phyloP scores from a whole-genome alignment of 1,284 basidiomycete species.

The Tilletia horrida region DNA sequence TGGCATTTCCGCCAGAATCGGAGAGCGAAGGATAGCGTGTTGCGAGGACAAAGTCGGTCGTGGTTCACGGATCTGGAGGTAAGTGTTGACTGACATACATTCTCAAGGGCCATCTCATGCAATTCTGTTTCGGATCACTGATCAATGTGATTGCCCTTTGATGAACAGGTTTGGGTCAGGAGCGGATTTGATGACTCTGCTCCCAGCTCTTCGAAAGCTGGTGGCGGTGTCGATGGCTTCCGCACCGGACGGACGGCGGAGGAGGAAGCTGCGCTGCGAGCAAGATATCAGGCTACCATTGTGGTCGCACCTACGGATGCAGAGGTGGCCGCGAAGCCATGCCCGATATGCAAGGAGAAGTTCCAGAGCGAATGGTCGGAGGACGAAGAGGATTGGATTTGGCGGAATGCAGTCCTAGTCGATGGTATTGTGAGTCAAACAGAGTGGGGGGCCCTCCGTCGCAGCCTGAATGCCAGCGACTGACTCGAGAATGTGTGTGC shows the following conservation, averaged over 20 bases:
- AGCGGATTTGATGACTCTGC: slow-evolving; percentile 34
- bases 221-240: background rate
- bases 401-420: slow-evolving; percentile 81
- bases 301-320: slow-evolving; percentile 74
- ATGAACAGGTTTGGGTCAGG: slow-evolving; percentile 21
- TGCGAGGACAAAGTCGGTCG: slow-evolving; percentile 81
- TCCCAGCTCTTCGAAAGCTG: slow-evolving; percentile 31
- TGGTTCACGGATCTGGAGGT: slow-evolving; percentile 83
- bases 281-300: slow-evolving; percentile 59
- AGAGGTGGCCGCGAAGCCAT: slow-evolving; percentile 78
- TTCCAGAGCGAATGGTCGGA: slow-evolving; percentile 90
- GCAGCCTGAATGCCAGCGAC: no score
- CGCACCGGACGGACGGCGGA: slow-evolving; percentile 71
- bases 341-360: slow-evolving; percentile 93
- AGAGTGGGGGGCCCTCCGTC: background rate
- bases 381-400: slow-evolving; percentile 98
- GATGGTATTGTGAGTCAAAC: slow-evolving; percentile 60
- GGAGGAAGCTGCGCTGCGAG: slow-evolving; percentile 65
- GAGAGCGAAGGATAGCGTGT: slow-evolving; percentile 75
- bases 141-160: no score
- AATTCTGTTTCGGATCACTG: no score
- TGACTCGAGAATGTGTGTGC: no score
- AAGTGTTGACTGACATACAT: no score
- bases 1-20: slow-evolving; percentile 95
- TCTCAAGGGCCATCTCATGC: no score